A percentile compares a stretch with the other conserved stretches of the same genome.
Conservation (phyloP, 352 stramenopile species). For the Phytophthora syringae region DNA sequence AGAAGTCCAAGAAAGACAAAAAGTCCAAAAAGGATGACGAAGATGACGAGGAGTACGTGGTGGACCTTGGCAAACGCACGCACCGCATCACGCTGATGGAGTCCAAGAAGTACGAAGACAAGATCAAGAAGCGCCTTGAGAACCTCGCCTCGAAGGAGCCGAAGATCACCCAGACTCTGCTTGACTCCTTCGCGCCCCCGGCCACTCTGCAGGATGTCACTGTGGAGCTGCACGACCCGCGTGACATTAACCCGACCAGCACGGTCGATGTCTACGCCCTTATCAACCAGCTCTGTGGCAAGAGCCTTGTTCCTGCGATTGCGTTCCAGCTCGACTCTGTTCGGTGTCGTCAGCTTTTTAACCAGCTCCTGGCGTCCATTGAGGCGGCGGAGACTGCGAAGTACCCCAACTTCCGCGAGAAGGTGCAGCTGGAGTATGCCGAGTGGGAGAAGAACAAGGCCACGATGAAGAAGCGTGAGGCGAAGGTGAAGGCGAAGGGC, state of each 20-base stretch:
- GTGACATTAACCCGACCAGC: constrained; percentile 61
- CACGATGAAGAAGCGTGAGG: constrained; percentile 93
- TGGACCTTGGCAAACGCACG: constrained; percentile 76
- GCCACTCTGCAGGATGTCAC: constrained; percentile 69
- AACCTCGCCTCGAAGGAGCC: constrained; percentile 90
- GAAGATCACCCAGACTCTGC: constrained; percentile 83
- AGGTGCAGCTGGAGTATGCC: constrained; percentile 93
- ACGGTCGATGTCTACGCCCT: constrained; percentile 73
- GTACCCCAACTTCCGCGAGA: constrained; percentile 92
- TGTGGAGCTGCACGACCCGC: constrained; percentile 54
- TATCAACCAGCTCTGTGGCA: constrained; percentile 66
- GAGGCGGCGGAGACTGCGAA: constrained; percentile 74
- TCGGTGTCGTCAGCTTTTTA: constrained; percentile 87
- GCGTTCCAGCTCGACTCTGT: constrained; percentile 90
- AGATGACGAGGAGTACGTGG: constrained; percentile 64
- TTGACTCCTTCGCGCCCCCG: constrained; percentile 83
- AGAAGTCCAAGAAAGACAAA: constrained; percentile 74
- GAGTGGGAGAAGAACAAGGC: constrained; percentile 90
- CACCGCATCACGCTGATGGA: constrained; percentile 97
- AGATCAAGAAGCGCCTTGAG: constrained; percentile 94
- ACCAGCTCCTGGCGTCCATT: constrained; percentile 74
- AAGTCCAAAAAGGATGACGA: constrained; percentile 71
- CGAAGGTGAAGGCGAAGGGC: constrained; percentile 94
- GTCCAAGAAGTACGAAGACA: constrained; percentile 98
- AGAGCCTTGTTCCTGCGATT: constrained; percentile 83